These are phyloP conservation scores for Pseudocercospora musae DNA, from an alignment of 2,329 filamentous ascomycete species.

Conservation along the genomic window DNA sequence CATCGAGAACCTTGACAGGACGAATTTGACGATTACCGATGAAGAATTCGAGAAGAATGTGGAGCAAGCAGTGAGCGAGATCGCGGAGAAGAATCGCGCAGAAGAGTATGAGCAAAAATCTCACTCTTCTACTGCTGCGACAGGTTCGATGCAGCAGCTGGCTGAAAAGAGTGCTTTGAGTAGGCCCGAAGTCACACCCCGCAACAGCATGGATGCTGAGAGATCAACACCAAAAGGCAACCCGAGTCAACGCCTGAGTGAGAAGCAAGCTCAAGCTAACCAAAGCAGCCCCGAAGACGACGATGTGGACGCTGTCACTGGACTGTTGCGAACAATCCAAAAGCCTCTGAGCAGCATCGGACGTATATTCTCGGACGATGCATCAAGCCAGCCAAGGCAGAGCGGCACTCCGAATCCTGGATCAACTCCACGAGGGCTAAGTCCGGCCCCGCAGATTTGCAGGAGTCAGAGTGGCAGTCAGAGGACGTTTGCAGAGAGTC, in stretches of 20 bases:
- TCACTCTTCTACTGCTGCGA: conserved; percentile 30
- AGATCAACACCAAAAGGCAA: conserved; percentile 56
- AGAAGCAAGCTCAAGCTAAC: conserved; percentile 23
- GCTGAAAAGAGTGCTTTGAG: conserved; percentile 51
- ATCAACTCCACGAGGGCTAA: conserved; percentile 48
- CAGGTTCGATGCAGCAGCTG: conserved; percentile 37
- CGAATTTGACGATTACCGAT: conserved; percentile 86
- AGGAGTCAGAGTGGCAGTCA: conserved; percentile 26
- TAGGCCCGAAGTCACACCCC: conserved; percentile 56
- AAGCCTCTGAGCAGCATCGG: conserved; percentile 87
- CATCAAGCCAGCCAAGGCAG: conserved; percentile 28
- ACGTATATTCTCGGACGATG: conserved; percentile 82
- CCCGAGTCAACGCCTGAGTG: conserved; percentile 47
- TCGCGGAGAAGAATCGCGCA: conserved; percentile 80
- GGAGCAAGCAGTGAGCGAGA: conserved; percentile 92
- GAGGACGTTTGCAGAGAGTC: conserved; percentile 23
- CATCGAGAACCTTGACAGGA: conserved; percentile 92
- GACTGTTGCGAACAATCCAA: conserved; percentile 85
- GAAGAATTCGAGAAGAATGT: conserved; percentile 95
- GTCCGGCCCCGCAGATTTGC: conserved; percentile 36
- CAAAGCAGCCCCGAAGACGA: conserved; percentile 48
- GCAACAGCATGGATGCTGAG: conserved; percentile 59
- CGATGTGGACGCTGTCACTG: conserved; percentile 77
- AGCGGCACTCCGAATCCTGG: conserved; percentile 46
- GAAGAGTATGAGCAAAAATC: conserved; percentile 45